A percentile compares a stretch with the other conserved stretches of the same genome.
Evolutionary conservation across 208 protist genomes (phyloP).

Genomic region (Trypanosomatidae sp.): DNA sequence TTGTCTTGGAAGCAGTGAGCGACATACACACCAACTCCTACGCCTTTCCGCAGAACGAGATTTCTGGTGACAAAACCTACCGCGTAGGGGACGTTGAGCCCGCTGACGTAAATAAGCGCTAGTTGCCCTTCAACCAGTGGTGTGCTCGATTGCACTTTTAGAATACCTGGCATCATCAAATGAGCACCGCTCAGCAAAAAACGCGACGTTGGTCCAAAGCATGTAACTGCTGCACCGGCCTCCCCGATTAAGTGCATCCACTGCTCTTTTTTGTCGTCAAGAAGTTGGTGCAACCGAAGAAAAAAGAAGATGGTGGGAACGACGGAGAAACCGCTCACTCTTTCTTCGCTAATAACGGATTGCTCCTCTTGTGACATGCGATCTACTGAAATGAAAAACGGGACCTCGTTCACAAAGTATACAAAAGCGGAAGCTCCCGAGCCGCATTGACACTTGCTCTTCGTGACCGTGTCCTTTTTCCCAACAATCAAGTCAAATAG

Average conservation of each 20-base stretch:
- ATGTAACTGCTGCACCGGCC: slow-evolving; percentile 33
- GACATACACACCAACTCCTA: slow-evolving; percentile 61
- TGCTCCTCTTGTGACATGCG: slow-evolving; percentile 37
- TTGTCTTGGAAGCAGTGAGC: slow-evolving; percentile 60
- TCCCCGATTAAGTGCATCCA: slow-evolving; percentile 16
- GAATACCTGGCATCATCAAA: slow-evolving; percentile 82
- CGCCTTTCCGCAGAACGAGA: slow-evolving; percentile 18
- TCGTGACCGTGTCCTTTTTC: slow-evolving; percentile 47
- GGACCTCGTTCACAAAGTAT: slow-evolving; percentile 57
- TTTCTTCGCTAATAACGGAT: slow-evolving; percentile 13
- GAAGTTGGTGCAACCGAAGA: slow-evolving; percentile 33
- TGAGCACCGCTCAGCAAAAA: slow-evolving; percentile 75
- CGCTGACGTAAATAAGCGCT: slow-evolving; percentile 40
- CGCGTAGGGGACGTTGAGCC: slow-evolving; percentile 49
- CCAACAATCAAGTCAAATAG: slow-evolving; percentile 51
- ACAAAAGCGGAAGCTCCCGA: slow-evolving; percentile 35
- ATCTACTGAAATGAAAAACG: slow-evolving; percentile 48
- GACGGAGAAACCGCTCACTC: slow-evolving; percentile 5
- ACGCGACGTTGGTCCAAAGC: slow-evolving; percentile 54
- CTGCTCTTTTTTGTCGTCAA: slow-evolving; percentile 19
- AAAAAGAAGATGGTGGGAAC: slow-evolving; percentile 75
- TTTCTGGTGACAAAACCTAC: slow-evolving; percentile 57
- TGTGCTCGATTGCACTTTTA: slow-evolving; percentile 9
- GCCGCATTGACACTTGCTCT: slow-evolving; percentile 44
- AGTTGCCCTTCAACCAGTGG: slow-evolving; percentile 17